Conservation (phyloP, 2,329 filamentous ascomycete genomes). For the Camillea tinctor region DNA sequence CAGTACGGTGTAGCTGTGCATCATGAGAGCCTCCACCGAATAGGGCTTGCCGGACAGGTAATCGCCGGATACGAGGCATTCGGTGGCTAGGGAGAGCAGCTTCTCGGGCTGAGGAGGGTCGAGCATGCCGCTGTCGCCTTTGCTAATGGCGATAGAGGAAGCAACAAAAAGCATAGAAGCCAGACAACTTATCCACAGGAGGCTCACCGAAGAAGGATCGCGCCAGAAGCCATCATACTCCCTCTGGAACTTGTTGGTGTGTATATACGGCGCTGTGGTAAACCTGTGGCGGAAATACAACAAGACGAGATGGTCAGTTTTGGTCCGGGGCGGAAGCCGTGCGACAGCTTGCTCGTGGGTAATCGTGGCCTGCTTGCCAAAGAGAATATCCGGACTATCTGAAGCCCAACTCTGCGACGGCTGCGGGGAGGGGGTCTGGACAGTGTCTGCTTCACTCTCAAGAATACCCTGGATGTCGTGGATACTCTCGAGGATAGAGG, state of each 20-base stretch:
- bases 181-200: conserved; percentile 51
- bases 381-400: conserved; percentile 30
- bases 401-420: conserved; percentile 19
- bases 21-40: conserved; percentile 49
- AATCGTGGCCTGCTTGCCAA: conserved; percentile 27
- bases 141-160: conserved; percentile 34
- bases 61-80: conserved; percentile 48
- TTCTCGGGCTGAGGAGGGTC: conserved; percentile 28
- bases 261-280: conserved; percentile 35
- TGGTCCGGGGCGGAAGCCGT: conserved; percentile 30
- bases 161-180: conserved; percentile 47
- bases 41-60: conserved; percentile 46
- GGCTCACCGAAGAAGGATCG: conserved; percentile 36
- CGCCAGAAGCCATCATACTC: conserved; percentile 49
- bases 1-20: conserved; percentile 44
- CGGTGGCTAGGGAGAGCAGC: conserved; percentile 39
- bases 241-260: conserved; percentile 44
- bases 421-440: conserved; percentile 28
- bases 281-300: conserved; percentile 36
- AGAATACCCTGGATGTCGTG: conserved; percentile 35
- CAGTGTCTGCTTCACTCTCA: conserved; percentile 26
- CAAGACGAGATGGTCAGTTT: conserved; percentile 33
- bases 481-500: conserved; percentile 37
- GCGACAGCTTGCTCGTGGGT: conserved; percentile 34
- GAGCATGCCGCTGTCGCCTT: conserved; percentile 28